A percentile compares a stretch with the other conserved stretches of the same genome.
These are phyloP conservation scores for Sporothrix globosa DNA, from an alignment of 2,329 filamentous ascomycete genomes.

Conservation along the genomic window DNA sequence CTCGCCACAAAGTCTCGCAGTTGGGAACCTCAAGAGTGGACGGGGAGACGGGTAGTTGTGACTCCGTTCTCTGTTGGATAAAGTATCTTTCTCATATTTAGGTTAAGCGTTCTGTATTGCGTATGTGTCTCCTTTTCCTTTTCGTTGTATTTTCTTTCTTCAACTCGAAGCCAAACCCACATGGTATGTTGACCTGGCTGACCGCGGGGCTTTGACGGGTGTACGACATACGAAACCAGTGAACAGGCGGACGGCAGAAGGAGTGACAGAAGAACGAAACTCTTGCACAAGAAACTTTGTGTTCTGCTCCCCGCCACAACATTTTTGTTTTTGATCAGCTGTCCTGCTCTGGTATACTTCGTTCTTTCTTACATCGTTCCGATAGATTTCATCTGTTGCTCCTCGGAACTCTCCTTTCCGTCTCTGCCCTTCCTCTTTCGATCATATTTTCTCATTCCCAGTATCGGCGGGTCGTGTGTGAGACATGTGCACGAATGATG, in stretches of 20 bases:
- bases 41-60: neutral
- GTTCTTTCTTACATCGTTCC: neutral
- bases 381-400: neutral
- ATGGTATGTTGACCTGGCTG: neutral
- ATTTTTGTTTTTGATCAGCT: too few relatives aligned
- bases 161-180: neutral
- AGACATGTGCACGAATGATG: constrained; percentile 19
- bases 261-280: constrained; percentile 26
- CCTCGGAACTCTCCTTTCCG: neutral
- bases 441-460: neutral
- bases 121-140: neutral
- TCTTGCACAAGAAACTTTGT: neutral
- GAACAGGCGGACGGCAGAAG: constrained; percentile 6
- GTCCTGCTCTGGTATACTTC: neutral
- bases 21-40: constrained; percentile 21
- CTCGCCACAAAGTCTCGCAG: constrained; percentile 22
- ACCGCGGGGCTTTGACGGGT: neutral
- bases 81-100: neutral
- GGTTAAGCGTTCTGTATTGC: neutral
- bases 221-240: neutral
- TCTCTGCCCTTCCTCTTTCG: neutral
- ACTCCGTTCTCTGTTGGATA: neutral
- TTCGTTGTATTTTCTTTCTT: neutral
- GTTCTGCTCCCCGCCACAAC: too few relatives aligned
- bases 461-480: neutral